Conservation (phyloP, 495 filamentous ascomycete species). For the Acidiella bohemica region DNA sequence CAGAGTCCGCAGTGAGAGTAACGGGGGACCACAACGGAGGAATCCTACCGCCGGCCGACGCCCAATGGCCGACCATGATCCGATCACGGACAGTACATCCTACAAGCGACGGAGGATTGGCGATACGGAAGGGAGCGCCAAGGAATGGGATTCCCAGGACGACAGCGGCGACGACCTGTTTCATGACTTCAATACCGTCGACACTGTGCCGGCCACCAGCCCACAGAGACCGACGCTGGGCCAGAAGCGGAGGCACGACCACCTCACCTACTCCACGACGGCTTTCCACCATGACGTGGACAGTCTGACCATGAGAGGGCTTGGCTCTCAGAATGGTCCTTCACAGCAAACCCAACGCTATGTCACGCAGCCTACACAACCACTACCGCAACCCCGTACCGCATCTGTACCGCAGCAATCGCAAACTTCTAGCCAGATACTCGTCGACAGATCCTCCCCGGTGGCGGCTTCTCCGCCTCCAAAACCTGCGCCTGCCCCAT, state of each 20-base stretch:
- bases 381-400: slow-evolving; percentile 18
- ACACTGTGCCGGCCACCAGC: slow-evolving; percentile 48
- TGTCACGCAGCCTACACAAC: slow-evolving; percentile 25
- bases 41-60: too few species aligned
- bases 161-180: slow-evolving; percentile 44
- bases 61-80: slow-evolving; percentile 18
- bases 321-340: too few species aligned
- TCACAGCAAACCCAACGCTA: background rate
- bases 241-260: slow-evolving; percentile 3
- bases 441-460: slow-evolving; percentile 47
- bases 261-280: slow-evolving; percentile 1
- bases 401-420: too few species aligned
- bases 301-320: slow-evolving; percentile 3
- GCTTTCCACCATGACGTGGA: slow-evolving; percentile 5
- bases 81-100: slow-evolving; percentile 15
- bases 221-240: slow-evolving; percentile 16
- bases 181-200: slow-evolving; percentile 41
- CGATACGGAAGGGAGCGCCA: background rate
- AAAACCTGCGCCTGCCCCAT: slow-evolving; percentile 13
- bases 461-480: slow-evolving; percentile 19
- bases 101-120: slow-evolving; percentile 9
- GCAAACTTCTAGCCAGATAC: too few species aligned
- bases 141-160: slow-evolving; percentile 30
- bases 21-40: too few species aligned
- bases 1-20: too few species aligned